Base-by-base conservation (phyloP, 495 filamentous ascomycete genomes). In the Podospora tetraspora region DNA sequence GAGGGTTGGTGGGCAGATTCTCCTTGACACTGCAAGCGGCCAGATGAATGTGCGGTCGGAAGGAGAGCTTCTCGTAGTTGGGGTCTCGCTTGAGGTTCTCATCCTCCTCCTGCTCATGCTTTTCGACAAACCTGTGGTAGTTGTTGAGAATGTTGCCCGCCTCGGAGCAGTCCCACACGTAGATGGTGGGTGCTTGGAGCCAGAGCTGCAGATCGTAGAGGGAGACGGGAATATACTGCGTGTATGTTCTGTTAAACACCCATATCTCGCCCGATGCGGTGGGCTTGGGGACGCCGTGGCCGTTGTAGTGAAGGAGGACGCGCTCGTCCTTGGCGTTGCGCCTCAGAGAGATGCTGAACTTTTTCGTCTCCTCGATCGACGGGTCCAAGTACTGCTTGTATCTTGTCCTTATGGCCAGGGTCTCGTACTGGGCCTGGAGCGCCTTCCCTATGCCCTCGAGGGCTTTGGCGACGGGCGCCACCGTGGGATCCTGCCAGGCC, bases 201-300 rank as follows among this genome's bases (percentile, higher is more conserved):
- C 96, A 99, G 24, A 89, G 88, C 76, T 98, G 96, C 24, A 99
- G 84, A 71, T 99, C 95, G 75, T 97, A 98, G 10, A 99, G 80
- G 1, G 94, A 97, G 60, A 99, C 91, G 0, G 95, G 95, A 32
- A 99, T 99, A 72, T 99, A 99, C 78, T 99, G 95, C 0, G 95
- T 99, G 75, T 97, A 99, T 71, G 91, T 97, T 69, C 92, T 94
- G 80, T 99, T 99, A 79, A 99, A 99, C 3, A 98, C 96, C 95
- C 95, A 99, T 13, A 99, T 96, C 78, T 99, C 95, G 11, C 95
- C 95, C 3, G 94, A 97, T 4, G 91, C 87, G 4, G 95, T 99
- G 30, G 95, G 95, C 72, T 97, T 91, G 6, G 95, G 95, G n/a
- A 99, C 95, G 24, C 95, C 95, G 77, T 99, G 95, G 27, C 95